These are phyloP conservation scores for Nakazawaea holstii DNA, from an alignment of 805 yeast genomes.

Conservation along the genomic window DNA sequence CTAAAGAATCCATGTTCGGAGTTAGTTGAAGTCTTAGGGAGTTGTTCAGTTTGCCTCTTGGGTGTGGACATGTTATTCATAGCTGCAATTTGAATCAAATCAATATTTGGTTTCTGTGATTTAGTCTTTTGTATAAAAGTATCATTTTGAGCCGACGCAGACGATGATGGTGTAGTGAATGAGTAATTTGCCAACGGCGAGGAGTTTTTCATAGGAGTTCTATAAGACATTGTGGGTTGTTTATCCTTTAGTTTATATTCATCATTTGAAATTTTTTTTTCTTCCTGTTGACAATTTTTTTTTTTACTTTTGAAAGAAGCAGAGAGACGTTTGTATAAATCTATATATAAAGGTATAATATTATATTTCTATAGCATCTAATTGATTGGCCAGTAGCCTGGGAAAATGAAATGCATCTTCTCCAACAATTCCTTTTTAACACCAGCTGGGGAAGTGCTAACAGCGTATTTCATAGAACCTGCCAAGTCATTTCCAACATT, in stretches of 20 bases:
- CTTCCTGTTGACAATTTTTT: not conserved
- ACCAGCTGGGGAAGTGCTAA: conserved; percentile 71
- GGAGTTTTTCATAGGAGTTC: conserved; percentile 7
- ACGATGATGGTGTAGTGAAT: conserved; percentile 8
- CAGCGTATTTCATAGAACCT: conserved; percentile 76
- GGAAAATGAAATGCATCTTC: conserved; percentile 83
- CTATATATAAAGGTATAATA: too few species aligned
- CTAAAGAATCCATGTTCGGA: conserved; percentile 10
- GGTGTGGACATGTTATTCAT: conserved; percentile 3
- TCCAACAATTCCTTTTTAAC: conserved; percentile 67
- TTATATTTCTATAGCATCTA: conserved; percentile 8
- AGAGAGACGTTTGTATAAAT: too few species aligned
- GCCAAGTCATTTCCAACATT: conserved; percentile 63
- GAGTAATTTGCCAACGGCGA: conserved; percentile 11
- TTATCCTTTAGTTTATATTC: not conserved
- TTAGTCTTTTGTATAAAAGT: not conserved
- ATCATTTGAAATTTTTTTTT: not conserved
- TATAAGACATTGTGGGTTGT: not conserved
- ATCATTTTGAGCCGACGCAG: not conserved
- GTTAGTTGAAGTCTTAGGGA: not conserved
- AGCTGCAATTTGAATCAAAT: conserved; percentile 1
- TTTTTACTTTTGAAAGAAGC: not conserved
- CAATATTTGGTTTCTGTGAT: not conserved
- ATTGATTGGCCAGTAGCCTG: conserved; percentile 74
- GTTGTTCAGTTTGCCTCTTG: not conserved